Percentiles rank a stretch among this genome's conserved stretches.
phyloP scores from a whole-genome alignment of 164 flowering plant genomes.

The Vitis labrusca region DNA sequence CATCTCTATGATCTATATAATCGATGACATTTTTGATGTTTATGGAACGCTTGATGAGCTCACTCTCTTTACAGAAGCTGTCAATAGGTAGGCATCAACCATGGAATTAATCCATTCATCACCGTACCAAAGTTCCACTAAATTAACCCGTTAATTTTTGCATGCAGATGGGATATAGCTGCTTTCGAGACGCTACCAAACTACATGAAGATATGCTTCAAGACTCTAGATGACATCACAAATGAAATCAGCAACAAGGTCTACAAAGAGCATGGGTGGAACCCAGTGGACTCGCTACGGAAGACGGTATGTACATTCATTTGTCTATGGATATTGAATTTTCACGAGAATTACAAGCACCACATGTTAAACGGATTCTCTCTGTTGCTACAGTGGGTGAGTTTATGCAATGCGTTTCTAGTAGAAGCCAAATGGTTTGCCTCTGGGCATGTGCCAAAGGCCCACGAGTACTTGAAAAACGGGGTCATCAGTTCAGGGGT shows the following conservation, averaged over 20 bases:
- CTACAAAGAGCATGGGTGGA: conserved; percentile 32
- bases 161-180: conserved; percentile 21
- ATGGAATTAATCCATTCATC: no score
- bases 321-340: no score
- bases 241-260: conserved; percentile 28
- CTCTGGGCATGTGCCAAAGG: conserved; percentile 27
- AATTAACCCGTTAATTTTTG: not conserved
- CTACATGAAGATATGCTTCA: conserved; percentile 35
- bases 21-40: conserved; percentile 70
- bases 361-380: no score
- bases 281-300: conserved; percentile 34
- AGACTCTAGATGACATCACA: conserved; percentile 26
- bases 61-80: conserved; percentile 47
- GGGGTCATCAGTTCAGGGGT: conserved; percentile 48
- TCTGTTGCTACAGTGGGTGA: conserved; percentile 39
- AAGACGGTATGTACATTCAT: no score
- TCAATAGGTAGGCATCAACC: conserved; percentile 34
- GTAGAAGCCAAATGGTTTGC: conserved; percentile 60
- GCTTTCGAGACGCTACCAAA: conserved; percentile 18
- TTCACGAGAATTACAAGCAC: no score
- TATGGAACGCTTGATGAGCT: conserved; percentile 56
- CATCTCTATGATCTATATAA: conserved; percentile 44
- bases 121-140: no score
- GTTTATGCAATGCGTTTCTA: conserved; percentile 47
- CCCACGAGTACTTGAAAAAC: conserved; percentile 41